A percentile compares a stretch with the other conserved stretches of the same genome.
Evolutionary conservation across 208 protist species (phyloP).

Genomic region (Spongospora subterranea): DNA sequence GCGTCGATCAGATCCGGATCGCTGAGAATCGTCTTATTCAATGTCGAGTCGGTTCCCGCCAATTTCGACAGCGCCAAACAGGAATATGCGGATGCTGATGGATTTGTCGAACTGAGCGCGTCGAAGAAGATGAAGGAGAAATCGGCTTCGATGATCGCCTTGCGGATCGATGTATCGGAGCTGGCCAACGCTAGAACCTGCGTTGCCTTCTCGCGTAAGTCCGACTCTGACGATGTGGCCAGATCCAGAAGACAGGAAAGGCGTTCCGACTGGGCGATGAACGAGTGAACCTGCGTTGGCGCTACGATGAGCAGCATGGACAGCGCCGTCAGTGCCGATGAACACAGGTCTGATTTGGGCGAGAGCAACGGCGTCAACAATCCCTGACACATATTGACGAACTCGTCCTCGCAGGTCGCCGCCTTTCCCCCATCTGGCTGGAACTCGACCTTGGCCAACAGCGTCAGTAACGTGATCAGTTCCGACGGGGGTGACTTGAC

Average conservation of each 20-base stretch:
- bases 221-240: not conserved
- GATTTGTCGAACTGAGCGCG: not conserved
- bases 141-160: not conserved
- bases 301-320: not conserved
- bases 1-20: not conserved
- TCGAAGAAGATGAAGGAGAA: not conserved
- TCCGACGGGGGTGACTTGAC: not conserved
- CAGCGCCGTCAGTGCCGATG: not conserved
- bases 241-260: not conserved
- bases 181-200: not conserved
- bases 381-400: not conserved
- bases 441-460: not conserved
- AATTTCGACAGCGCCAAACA: constrained; percentile 46
- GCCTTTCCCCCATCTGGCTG: no score
- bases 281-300: not conserved
- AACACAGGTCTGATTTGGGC: not conserved
- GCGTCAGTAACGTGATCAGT: not conserved
- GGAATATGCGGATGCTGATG: not conserved
- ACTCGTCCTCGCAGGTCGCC: no score
- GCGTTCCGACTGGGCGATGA: not conserved
- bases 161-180: not conserved
- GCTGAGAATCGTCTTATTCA: not conserved
- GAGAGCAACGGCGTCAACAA: not conserved
- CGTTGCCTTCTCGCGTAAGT: not conserved
- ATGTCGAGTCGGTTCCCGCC: not conserved